Conservation (phyloP, 73 alveolate species). For the Paramecium caudatum region DNA sequence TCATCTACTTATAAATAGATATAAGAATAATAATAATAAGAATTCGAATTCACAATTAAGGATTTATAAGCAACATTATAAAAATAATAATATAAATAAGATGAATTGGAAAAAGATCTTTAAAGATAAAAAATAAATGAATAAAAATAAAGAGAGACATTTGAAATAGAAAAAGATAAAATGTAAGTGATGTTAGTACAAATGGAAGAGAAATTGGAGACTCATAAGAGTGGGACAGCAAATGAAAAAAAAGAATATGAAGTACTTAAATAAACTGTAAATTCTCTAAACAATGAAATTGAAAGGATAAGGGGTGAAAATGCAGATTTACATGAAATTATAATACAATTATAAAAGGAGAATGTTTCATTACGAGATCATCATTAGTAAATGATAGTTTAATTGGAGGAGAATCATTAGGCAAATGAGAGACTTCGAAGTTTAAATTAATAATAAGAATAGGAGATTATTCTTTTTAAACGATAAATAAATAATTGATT, state of each 20-base stretch:
- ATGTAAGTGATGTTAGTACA: not conserved
- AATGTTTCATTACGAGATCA: conserved; percentile 57
- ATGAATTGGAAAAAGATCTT: conserved; percentile 22
- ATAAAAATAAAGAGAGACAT: not conserved
- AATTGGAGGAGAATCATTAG: conserved; percentile 37
- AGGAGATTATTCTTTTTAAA: conserved; percentile 37
- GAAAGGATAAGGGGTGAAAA: conserved; percentile 67
- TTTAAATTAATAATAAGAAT: conserved; percentile 2
- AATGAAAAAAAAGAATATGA: conserved; percentile 19
- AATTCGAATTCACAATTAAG: conserved; percentile 42
- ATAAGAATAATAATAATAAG: conserved; percentile 14
- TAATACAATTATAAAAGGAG: conserved; percentile 33
- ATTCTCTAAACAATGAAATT: not conserved
- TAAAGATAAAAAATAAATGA: not conserved
- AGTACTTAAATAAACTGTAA: not conserved
- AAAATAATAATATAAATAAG: not conserved
- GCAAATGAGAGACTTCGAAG: not conserved
- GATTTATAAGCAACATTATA: conserved; percentile 39
- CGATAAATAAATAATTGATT: not conserved
- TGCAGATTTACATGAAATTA: conserved; percentile 68
- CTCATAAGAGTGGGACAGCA: not conserved
- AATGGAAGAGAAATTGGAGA: conserved; percentile 9
- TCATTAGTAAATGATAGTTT: conserved; percentile 3
- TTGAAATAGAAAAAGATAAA: conserved; percentile 15
- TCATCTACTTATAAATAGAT: not conserved